A percentile compares a stretch with the other conserved stretches of the same genome.
These are phyloP conservation scores for Fragosphaeria purpurea DNA, from an alignment of 2,329 filamentous ascomycete genomes.

Conservation along the genomic window DNA sequence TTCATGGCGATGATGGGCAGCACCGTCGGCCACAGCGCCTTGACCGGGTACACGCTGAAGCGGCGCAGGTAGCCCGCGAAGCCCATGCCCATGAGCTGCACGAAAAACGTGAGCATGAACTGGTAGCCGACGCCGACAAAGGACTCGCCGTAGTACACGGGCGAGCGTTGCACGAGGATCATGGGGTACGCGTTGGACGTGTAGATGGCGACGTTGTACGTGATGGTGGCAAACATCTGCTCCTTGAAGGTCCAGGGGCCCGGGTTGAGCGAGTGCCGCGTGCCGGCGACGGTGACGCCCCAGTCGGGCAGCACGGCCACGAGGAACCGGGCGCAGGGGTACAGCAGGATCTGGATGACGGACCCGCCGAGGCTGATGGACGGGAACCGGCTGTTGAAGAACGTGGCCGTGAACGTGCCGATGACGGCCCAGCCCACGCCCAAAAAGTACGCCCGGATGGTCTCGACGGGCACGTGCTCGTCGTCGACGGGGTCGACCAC, in stretches of 20 bases:
- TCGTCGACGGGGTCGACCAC: slow-evolving; percentile 29
- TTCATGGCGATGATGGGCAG: slow-evolving; percentile 29
- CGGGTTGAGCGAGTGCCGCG: slow-evolving; percentile 28
- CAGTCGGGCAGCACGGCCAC: slow-evolving; percentile 34
- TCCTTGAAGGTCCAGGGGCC: slow-evolving; percentile 33
- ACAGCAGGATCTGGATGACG: slow-evolving; percentile 36
- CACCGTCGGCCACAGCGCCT: slow-evolving; percentile 31
- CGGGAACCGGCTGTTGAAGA: slow-evolving; percentile 31
- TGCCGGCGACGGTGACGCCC: slow-evolving; percentile 31
- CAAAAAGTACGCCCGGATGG: slow-evolving; percentile 31
- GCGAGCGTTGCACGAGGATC: slow-evolving; percentile 23
- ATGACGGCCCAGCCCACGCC: slow-evolving; percentile 30
- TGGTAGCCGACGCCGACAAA: slow-evolving; percentile 32
- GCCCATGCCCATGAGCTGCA: slow-evolving; percentile 33
- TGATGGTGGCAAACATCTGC: slow-evolving; percentile 32
- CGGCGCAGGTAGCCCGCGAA: slow-evolving; percentile 29
- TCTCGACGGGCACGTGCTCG: slow-evolving; percentile 26
- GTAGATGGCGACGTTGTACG: slow-evolving; percentile 25
- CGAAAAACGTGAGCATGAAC: slow-evolving; percentile 29
- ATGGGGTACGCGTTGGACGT: slow-evolving; percentile 26
- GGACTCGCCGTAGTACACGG: slow-evolving; percentile 30
- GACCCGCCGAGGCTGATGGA: slow-evolving; percentile 24
- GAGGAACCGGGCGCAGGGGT: slow-evolving; percentile 34
- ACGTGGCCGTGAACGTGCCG: slow-evolving; percentile 29
- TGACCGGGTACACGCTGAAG: slow-evolving; percentile 29